phyloP scores from a whole-genome alignment of 2,329 filamentous ascomycete genomes.

The Cladosporium sp. region DNA sequence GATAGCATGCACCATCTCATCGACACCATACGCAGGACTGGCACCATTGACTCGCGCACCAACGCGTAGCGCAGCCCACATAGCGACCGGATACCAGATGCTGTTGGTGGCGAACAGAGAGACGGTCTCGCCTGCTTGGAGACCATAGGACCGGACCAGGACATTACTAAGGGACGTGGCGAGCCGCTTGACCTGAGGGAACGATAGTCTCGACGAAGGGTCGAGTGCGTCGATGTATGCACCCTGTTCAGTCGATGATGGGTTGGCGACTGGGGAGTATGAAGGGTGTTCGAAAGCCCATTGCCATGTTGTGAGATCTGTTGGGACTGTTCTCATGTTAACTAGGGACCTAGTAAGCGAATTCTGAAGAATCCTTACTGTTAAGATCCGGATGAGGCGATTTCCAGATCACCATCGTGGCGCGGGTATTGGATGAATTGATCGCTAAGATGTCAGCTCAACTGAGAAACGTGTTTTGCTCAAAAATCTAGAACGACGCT shows the following conservation, averaged over 20 bases:
- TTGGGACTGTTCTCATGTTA: constrained; percentile 41
- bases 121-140: constrained; percentile 51
- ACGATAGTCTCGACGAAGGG: constrained; percentile 3
- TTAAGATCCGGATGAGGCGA: constrained; percentile 40
- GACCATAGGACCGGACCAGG: constrained; percentile 49
- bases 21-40: constrained; percentile 58
- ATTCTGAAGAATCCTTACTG: constrained; percentile 22
- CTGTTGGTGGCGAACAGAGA: constrained; percentile 59
- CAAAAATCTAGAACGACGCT: no score
- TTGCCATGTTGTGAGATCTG: constrained; percentile 50
- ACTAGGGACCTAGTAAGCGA: constrained; percentile 6
- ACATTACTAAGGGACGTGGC: constrained; percentile 56
- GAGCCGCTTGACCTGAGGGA: constrained; percentile 43
- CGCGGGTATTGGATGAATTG: not conserved
- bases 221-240: constrained; percentile 49
- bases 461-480: no score
- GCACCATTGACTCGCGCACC: constrained; percentile 56
- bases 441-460: no score
- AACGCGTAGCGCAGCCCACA: constrained; percentile 50
- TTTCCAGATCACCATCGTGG: constrained; percentile 19
- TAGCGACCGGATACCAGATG: constrained; percentile 61
- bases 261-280: constrained; percentile 42
- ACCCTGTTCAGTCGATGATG: constrained; percentile 32
- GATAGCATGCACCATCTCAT: constrained; percentile 62
- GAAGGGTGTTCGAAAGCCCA: constrained; percentile 52